Evolutionary conservation across 1,284 basidiomycete species (phyloP), one percentile per base, ranked within the genome.

Genomic region (Gomphus sp.): DNA sequence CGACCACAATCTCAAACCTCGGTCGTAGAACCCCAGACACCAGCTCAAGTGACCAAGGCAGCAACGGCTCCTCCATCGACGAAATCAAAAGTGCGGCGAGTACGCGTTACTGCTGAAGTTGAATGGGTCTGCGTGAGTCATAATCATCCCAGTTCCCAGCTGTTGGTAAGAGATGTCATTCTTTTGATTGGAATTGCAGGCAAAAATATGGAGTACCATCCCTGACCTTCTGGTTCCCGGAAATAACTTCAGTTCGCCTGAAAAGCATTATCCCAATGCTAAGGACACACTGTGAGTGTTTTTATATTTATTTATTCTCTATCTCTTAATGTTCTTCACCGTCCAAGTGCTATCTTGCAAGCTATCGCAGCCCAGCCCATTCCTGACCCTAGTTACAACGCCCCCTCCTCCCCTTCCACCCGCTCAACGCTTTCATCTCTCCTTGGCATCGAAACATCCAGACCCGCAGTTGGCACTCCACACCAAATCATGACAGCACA

Each of bases 401-500:
- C 14, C 16, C 41, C 69, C 11, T 52, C 66, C 16, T 79, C 80
- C 44, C 83, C 73, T 11, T 75, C 77, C 14, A 67, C 77, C 31
- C 62, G 59, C 39, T 74, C 77, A 41, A 73, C 76, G 64, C 65
- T 77, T 62, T 73, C 80, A 18, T 74, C 77, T 34, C 63, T 75
- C 1, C 73, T 79, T 10, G 64, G 73, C 41, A 65, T 69, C 34
- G 54, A 56, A n/a, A 54, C 44, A 11, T 41, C 61, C 12, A 45
- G 62, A 12, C 37, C 62, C 16, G 54, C 59, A 37, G 58, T 61
- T 63, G 4, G 28, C 44, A 82, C 81, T 8, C 70, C 77, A 22
- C 86, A 89, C 62, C 85, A 88, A 66, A 79, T 89, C 28, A 74
- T 87, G 62, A 88, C 80, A 4, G 86, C 86, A 2, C 76, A 81